Evolutionary conservation across 1,139 yeast genomes (phyloP), one percentile per base, ranked within the genome.

Genomic region (Protomyces gravidus): DNA sequence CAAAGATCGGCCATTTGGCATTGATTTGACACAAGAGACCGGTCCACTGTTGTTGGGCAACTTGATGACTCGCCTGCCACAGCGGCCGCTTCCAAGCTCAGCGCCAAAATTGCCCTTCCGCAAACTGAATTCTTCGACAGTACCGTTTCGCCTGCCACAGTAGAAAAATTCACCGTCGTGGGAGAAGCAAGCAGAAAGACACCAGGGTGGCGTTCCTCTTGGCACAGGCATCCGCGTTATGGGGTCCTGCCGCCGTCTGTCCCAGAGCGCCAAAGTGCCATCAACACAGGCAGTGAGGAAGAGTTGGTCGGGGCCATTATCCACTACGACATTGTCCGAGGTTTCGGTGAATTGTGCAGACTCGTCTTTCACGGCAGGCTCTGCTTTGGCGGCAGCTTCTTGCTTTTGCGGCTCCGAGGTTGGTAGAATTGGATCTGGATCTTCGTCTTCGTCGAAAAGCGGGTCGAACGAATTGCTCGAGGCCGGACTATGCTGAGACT

Each of bases 31-130:
- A 9, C 88, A 83, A 36, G 95, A 84, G 1, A 92, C 96, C 0
- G 96, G 90, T 0, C 99, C 99, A 0, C 96, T 86, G 6, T 89
- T 89, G 55, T 82, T 77, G 0, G 98, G 98, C 70, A 92, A 84
- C 67, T 80, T 84, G 60, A 92, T 73, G 1, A 80, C 73, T 63
- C 83, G 82, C 17, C 42, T n/a, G 9, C 42, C 42, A 17, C 42
- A 36, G 15, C 42, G 42, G 5, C 23, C 42, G 9, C 42, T 36
- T 9, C 42, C 42, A 13, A 36, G 42, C 48, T 79, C 74, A 1
- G 86, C 83, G 53, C 77, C 77, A 0, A 64, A 62, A 15, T 70
- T 66, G 50, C 86, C 82, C 79, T 80, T 81, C 52, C 84, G 80
- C 15, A 92, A 68, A 49, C 89, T 89, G 63, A 84, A 84, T 70